A percentile compares a stretch with the other conserved stretches of the same genome.
These are phyloP conservation scores for Rhodamnia argentea DNA, from an alignment of 345 rosid species.

Conservation along the genomic window DNA sequence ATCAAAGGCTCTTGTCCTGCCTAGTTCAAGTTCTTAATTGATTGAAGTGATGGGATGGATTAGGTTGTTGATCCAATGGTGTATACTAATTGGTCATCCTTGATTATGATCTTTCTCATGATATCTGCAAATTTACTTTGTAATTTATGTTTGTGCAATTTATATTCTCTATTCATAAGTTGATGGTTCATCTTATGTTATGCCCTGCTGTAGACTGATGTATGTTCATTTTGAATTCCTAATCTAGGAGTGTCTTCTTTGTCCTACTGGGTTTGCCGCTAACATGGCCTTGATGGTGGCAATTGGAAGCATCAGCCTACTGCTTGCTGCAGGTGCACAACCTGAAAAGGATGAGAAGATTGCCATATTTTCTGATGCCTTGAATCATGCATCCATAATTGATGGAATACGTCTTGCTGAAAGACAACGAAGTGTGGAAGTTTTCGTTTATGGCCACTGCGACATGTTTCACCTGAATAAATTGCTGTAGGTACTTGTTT, in stretches of 20 bases:
- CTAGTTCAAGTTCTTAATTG: neutral
- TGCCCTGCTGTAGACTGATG: conserved; percentile 8
- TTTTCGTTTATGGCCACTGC: conserved; percentile 65
- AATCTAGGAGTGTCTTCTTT: conserved; percentile 86
- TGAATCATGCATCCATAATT: conserved; percentile 95
- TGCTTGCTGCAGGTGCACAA: conserved; percentile 34
- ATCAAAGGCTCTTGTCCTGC: neutral
- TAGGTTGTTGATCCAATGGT: neutral
- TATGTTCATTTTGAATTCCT: conserved; percentile 16
- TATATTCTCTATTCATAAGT: neutral
- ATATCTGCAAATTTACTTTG: neutral
- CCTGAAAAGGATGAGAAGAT: conserved; percentile 46
- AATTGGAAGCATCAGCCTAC: conserved; percentile 68
- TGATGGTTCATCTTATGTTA: neutral
- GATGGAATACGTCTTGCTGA: conserved; percentile 92
- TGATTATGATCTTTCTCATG: neutral
- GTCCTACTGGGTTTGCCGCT: conserved; percentile 96
- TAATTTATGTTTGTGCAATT: neutral
- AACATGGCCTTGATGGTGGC: conserved; percentile 95
- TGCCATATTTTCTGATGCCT: conserved; percentile 86
- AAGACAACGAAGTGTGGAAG: conserved; percentile 49
- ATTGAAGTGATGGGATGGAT: neutral
- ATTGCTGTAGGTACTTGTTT: conserved; percentile 49
- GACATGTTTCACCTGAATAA: conserved; percentile 70
- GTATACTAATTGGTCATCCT: neutral